Base-by-base conservation (phyloP, 2,329 filamentous ascomycete genomes). In the Xylaria sp. region DNA sequence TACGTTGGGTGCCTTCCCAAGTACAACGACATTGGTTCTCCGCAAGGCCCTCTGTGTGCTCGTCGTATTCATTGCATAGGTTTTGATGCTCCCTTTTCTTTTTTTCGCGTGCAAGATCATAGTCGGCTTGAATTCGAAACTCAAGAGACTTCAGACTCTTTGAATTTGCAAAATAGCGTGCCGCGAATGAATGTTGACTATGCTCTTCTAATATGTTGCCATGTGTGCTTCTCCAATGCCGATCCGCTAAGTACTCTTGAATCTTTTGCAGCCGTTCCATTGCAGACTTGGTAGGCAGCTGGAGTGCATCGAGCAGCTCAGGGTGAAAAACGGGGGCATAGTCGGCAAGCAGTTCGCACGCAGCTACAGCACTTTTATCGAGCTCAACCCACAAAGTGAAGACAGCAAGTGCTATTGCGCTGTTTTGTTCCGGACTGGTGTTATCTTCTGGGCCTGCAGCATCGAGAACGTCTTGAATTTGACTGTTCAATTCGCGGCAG, bases 331-430 rank as follows among this genome's bases (percentile, higher is more conserved):
- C 78, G 0, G 89, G 86, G 13, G 85, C 80, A 60, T 85, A 89
- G 0, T 86, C 77, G 0, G 57, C 34, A 0, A 92, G 76, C 0
- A 90, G 74, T 0, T 84, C 83, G 55, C 81, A 87, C 0, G 69
- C 67, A 0, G 52, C 12, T 0, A 81, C 76, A 0, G 85, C 83
- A n/a, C 74, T 76, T 12, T 78, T 72, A 68, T 92, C 90, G 75
- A 91, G 82, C 1, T 75, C 72, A 3, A 85, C 74, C 89, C 89
- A 92, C 0, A 89, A 70, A 58, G 87, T 84, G 73, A 91, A 83
- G 0, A 88, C 50, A 8, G 79, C 82, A 1, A 92, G 79, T 0
- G 91, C 76, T 71, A 86, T 82, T 0, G 77, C 65, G 32, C 87
- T 89, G 70, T 82, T 84, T 28, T 85, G 81, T 57, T 86, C 84